Conservation (phyloP, 345 rosid species). For the Reutealis trisperma region DNA sequence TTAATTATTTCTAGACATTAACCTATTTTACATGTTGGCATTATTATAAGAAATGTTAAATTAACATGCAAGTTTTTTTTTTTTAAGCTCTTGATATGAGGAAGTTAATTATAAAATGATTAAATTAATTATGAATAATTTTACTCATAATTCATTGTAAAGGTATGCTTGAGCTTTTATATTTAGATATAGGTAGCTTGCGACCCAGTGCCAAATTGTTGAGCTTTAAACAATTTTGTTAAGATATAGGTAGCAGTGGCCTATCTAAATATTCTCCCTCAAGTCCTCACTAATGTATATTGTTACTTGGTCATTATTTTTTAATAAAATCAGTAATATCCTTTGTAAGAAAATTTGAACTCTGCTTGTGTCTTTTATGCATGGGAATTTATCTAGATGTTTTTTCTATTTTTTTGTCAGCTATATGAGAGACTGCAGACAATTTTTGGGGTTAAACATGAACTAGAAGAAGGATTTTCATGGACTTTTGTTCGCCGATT, state of each 20-base stretch:
- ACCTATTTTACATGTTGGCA: not conserved
- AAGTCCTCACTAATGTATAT: not conserved
- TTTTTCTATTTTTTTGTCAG: slow-evolving; percentile 35
- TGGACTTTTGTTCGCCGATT: slow-evolving; percentile 73
- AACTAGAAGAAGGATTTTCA: slow-evolving; percentile 80
- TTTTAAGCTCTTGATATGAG: too few species aligned
- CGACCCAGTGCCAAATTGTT: too few species aligned
- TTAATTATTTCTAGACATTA: not conserved
- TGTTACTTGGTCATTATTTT: not conserved
- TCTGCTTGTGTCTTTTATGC: not conserved
- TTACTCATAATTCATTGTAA: not conserved
- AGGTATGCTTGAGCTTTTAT: not conserved
- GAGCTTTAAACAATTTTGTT: too few species aligned
- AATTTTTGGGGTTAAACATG: slow-evolving; percentile 82
- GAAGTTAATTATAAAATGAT: too few species aligned
- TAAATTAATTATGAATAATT: too few species aligned
- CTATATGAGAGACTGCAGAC: slow-evolving; percentile 52
- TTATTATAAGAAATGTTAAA: too few species aligned
- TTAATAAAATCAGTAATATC: too few species aligned
- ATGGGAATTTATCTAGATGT: not conserved
- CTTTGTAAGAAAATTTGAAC: not conserved
- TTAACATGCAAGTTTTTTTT: not conserved
- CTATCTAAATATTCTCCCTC: not conserved
- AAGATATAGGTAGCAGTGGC: not conserved
- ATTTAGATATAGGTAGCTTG: too few species aligned